These are phyloP conservation scores for Wallemia mellicola DNA, from an alignment of 1,284 basidiomycete species.

Conservation along the genomic window DNA sequence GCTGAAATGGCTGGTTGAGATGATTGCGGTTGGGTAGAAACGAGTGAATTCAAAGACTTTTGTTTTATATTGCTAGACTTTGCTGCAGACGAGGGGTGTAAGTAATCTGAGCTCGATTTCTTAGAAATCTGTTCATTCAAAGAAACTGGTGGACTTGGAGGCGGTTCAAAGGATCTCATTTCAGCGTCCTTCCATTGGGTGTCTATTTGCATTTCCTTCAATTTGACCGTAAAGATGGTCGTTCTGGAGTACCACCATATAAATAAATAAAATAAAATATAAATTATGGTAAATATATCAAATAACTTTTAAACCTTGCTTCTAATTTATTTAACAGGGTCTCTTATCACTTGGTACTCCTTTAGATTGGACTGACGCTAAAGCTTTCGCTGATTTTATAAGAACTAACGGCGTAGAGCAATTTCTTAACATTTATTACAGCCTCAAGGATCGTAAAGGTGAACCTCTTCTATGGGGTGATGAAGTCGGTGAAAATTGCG, in stretches of 20 bases:
- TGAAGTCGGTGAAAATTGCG: constrained; percentile 29
- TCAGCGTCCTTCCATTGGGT: not conserved
- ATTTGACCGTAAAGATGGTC: too few species aligned
- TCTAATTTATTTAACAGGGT: constrained; percentile 31
- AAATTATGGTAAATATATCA: not conserved
- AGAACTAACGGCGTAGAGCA: constrained; percentile 78
- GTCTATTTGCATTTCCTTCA: not conserved
- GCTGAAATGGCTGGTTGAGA: not conserved
- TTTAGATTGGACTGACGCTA: constrained; percentile 68
- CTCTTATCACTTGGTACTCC: constrained; percentile 83
- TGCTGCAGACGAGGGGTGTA: not conserved
- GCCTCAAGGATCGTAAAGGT: constrained; percentile 65
- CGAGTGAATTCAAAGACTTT: not conserved
- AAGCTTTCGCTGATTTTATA: constrained; percentile 65
- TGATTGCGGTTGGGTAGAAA: not conserved
- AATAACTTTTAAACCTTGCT: not conserved
- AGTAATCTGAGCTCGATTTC: not conserved
- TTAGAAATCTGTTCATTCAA: not conserved
- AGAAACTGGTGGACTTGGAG: not conserved
- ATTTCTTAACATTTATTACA: constrained; percentile 75
- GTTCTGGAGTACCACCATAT: too few species aligned
- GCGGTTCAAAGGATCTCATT: not conserved
- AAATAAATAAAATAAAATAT: too few species aligned
- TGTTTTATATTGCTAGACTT: not conserved
- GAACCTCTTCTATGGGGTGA: constrained; percentile 96